Evolutionary conservation across 2,329 filamentous ascomycete species (phyloP).

Genomic region (Cladosporium austrohemisphaericum): DNA sequence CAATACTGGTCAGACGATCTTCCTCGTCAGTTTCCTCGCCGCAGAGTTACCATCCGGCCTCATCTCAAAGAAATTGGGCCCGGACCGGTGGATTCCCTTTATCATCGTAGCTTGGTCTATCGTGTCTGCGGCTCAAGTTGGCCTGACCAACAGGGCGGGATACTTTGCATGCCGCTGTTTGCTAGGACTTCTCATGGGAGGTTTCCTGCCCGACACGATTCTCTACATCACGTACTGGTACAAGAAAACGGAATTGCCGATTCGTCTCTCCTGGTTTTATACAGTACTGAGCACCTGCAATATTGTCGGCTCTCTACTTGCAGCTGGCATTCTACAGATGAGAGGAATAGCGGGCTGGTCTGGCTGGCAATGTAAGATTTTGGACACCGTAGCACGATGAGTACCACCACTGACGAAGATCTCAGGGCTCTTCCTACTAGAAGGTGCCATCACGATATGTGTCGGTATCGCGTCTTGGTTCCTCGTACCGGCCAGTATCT

Average conservation of each 20-base stretch:
- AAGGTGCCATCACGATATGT: constrained; percentile 51
- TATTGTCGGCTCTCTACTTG: constrained; percentile 29
- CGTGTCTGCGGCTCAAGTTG: constrained; percentile 30
- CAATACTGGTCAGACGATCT: constrained; percentile 47
- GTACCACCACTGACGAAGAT: too few relatives aligned
- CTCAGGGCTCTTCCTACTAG: constrained; percentile 40
- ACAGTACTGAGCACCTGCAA: constrained; percentile 27
- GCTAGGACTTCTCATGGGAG: constrained; percentile 41
- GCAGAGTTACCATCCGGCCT: constrained; percentile 36
- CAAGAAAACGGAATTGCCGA: constrained; percentile 65
- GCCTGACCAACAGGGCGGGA: constrained; percentile 29
- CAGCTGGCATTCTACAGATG: constrained; percentile 28
- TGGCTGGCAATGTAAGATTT: constrained; percentile 23
- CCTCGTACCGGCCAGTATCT: constrained; percentile 55
- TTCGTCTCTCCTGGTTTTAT: constrained; percentile 52
- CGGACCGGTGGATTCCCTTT: constrained; percentile 42
- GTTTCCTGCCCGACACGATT: constrained; percentile 57
- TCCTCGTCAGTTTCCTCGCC: constrained; percentile 76
- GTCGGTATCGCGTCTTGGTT: constrained; percentile 54
- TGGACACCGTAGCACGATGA: too few relatives aligned
- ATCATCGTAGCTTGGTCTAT: constrained; percentile 45
- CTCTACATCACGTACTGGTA: constrained; percentile 74
- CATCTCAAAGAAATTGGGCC: constrained; percentile 44
- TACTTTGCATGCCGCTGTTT: constrained; percentile 40
- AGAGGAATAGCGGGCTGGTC: constrained; percentile 24